Evolutionary conservation across 2,329 filamentous ascomycete genomes (phyloP).

Genomic region (Pseudogymnoascus sp.): DNA sequence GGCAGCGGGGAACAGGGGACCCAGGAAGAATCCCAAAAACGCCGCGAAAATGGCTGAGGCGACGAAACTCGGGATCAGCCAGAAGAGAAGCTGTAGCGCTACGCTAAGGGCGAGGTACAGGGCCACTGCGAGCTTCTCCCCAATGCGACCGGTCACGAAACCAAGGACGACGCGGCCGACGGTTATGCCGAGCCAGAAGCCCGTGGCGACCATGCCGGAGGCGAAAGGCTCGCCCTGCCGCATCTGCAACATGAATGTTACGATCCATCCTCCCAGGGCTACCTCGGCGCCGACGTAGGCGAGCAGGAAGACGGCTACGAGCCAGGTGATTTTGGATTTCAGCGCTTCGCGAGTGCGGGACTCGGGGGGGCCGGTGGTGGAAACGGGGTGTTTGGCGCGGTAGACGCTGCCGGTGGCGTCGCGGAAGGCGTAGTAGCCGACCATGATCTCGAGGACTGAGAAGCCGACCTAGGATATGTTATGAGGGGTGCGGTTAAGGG

Average conservation of each 20-base stretch:
- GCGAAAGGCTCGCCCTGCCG: constrained; percentile 62
- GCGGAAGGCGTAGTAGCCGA: constrained; percentile 55
- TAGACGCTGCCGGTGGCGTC: constrained; percentile 50
- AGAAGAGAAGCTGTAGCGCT: constrained; percentile 65
- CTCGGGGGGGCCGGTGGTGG: constrained; percentile 14
- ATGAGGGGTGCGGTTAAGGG: neutral
- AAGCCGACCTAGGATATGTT: constrained; percentile 39
- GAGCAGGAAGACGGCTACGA: constrained; percentile 67
- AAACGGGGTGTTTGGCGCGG: constrained; percentile 41
- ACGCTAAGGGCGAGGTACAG: constrained; percentile 59
- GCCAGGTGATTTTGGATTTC: constrained; percentile 56
- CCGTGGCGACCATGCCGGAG: constrained; percentile 68
- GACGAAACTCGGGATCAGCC: constrained; percentile 72
- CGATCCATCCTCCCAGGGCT: constrained; percentile 71
- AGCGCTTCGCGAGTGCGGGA: constrained; percentile 27
- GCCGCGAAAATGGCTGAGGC: constrained; percentile 65
- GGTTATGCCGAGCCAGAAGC: constrained; percentile 80
- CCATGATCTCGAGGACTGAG: constrained; percentile 47
- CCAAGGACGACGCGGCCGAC: constrained; percentile 65
- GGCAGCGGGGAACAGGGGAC: constrained; percentile 69
- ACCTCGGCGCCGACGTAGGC: constrained; percentile 76
- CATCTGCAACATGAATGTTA: constrained; percentile 78
- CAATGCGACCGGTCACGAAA: constrained; percentile 66
- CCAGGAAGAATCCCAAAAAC: constrained; percentile 71
- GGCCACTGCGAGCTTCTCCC: constrained; percentile 60